Conservation (phyloP, 1,139 yeast species). For the Entelexis paramagnoliae region DNA sequence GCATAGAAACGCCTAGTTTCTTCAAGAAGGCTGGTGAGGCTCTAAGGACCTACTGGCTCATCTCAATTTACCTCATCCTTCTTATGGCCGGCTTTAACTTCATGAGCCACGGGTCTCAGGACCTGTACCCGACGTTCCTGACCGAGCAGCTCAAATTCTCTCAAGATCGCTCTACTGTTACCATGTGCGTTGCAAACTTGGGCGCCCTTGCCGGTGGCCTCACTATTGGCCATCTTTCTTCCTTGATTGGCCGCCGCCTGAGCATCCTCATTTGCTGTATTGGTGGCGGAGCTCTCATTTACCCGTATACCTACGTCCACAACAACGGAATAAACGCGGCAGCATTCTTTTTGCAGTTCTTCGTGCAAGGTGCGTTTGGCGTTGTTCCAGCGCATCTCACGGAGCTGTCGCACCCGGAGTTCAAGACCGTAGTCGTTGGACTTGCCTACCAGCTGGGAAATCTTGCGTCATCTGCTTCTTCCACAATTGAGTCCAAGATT, state of each 20-base stretch:
- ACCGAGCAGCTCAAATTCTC: conserved; percentile 45
- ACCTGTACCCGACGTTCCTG: conserved; percentile 57
- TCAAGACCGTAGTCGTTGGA: conserved; percentile 64
- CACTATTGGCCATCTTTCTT: conserved; percentile 50
- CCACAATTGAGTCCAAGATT: conserved; percentile 79
- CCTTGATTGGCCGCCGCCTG: conserved; percentile 51
- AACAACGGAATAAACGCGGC: conserved; percentile 57
- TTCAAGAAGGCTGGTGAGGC: conserved; percentile 25
- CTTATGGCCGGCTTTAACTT: conserved; percentile 59
- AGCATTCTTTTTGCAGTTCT: conserved; percentile 66
- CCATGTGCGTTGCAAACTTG: conserved; percentile 57
- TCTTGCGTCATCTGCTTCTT: conserved; percentile 70
- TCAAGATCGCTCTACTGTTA: conserved; percentile 47
- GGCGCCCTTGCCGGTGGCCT: conserved; percentile 65
- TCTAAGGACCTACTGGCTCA: conserved; percentile 33
- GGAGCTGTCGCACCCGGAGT: conserved; percentile 70
- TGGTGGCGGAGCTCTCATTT: conserved; percentile 55
- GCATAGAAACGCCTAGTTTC: conserved; percentile 18
- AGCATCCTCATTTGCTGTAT: conserved; percentile 50
- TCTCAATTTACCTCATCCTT: conserved; percentile 42
- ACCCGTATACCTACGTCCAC: conserved; percentile 59
- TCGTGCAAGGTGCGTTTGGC: conserved; percentile 87
- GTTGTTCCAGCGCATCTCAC: conserved; percentile 68
- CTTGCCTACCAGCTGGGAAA: conserved; percentile 76
- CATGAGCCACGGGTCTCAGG: conserved; percentile 66